Evolutionary conservation across 2,329 filamentous ascomycete genomes (phyloP), one percentile per base, ranked within the genome.

Genomic region (Fusarium buxicola): DNA sequence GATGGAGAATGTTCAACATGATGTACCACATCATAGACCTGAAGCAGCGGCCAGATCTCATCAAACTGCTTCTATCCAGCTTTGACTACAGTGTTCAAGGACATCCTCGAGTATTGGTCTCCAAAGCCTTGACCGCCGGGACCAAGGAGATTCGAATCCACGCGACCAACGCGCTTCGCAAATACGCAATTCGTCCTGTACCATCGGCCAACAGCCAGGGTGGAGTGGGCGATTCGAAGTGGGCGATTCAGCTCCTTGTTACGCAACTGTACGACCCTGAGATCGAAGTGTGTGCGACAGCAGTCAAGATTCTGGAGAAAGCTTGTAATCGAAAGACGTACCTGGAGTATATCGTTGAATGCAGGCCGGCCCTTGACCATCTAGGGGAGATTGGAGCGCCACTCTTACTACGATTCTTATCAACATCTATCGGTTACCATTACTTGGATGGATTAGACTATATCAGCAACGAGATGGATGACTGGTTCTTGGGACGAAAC

Each of bases 1-100:
- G 92, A 69, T 98, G 95, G 94, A 92, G 93, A 69, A 96, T 99
- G 84, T 94, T 97, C 78, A 98, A 98, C 76, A 99, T 99, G 92
- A 96, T 98, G 83, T 99, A 99, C 74, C 95, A 98, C 76, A 97
- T 99, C 60, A 86, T 97, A 55, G 94, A 98, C 72, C 82, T 97
- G 39, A 92, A 91, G 69, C 91, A 95, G 75, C 90, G 95, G 3
- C 92, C 94, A 40, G 95, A 99, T 74, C 82, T 99, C 57, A 92
- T 98, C 73, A 92, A 94, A 73, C 84, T 94, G 9, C 84, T 99
- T 28, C 83, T 99, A 8, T 89, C 91, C 44, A 95, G 94, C 71
- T 94, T 99, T 77, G 94, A 99, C 77, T 99, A 97, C 73, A 91
- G 89, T 16, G 81, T 96, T 21, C 89, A 90, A 62, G 94, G 94